A percentile compares a stretch with the other conserved stretches of the same genome.
phyloP scores from a whole-genome alignment of 805 yeast genomes.

The Lachancea cidri region DNA sequence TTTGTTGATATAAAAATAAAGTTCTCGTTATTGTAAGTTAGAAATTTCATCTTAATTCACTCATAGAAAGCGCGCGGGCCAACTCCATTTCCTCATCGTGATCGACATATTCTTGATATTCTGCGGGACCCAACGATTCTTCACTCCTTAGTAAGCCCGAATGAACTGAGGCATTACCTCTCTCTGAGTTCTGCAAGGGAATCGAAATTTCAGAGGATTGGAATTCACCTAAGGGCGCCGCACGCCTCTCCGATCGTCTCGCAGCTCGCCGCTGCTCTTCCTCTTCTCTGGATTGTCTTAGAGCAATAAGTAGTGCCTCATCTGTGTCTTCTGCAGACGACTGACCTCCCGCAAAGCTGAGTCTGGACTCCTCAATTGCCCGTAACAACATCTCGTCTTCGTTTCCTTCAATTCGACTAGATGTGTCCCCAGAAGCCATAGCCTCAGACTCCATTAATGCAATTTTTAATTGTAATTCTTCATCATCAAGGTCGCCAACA shows the following conservation, averaged over 20 bases:
- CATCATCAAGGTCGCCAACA: conserved; percentile 32
- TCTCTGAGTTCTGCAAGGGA: no score
- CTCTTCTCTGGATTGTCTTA: conserved; percentile 17
- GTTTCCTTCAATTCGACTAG: conserved; percentile 1
- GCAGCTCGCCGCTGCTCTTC: conserved; percentile 2
- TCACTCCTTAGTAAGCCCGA: no score
- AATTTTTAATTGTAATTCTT: conserved; percentile 29
- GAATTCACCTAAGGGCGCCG: conserved; percentile 7
- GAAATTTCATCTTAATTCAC: conserved; percentile 19
- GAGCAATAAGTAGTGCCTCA: conserved; percentile 13
- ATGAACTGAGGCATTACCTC: no score
- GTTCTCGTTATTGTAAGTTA: background rate
- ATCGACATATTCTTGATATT: background rate
- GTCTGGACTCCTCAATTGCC: conserved; percentile 15
- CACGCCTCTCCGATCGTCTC: conserved; percentile 4
- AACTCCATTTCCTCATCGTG: conserved; percentile 29
- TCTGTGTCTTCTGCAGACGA: conserved; percentile 1
- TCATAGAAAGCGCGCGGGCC: conserved; percentile 32
- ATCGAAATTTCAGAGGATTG: background rate
- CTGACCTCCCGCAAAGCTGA: background rate
- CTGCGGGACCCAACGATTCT: no score
- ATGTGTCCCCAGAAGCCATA: conserved; percentile 1
- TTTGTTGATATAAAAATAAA: background rate
- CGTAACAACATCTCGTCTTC: conserved; percentile 11
- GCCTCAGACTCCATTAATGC: conserved; percentile 32